These are phyloP conservation scores for Pterocarpus santalinus DNA, from an alignment of 306 rosid genomes.

Conservation along the genomic window DNA sequence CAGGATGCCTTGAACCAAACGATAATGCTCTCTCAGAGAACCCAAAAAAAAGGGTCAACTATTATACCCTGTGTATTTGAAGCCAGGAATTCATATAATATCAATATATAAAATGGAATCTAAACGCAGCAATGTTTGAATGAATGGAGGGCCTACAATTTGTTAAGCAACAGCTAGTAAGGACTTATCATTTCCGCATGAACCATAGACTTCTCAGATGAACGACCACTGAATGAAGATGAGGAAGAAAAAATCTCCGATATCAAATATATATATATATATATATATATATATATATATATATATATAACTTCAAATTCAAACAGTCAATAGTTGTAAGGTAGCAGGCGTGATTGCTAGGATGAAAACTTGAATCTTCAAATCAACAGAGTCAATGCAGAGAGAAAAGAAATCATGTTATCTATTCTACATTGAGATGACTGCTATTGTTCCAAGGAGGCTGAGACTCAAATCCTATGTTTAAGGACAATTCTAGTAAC, in stretches of 20 bases:
- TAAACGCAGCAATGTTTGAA: neutral
- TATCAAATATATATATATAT: neutral
- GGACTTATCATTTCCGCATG: neutral
- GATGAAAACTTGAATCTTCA: neutral
- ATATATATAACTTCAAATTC: neutral
- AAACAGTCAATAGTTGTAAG: neutral
- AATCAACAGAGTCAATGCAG: neutral
- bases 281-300: neutral
- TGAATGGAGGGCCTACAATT: neutral
- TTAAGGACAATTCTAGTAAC: neutral
- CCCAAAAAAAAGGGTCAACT: neutral
- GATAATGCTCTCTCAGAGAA: neutral
- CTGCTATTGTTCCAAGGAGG: neutral
- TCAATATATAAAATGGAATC: neutral
- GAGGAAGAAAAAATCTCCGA: neutral
- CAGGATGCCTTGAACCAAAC: slow-evolving; percentile 1
- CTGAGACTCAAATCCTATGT: neutral
- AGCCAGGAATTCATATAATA: neutral
- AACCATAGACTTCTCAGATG: neutral
- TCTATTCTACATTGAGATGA: neutral
- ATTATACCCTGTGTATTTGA: slow-evolving; percentile 12
- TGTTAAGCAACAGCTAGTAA: neutral
- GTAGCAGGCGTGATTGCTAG: neutral
- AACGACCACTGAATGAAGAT: neutral
- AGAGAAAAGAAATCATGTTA: neutral